Conservation (phyloP, 148 eudicot species). For the Cornus florida region DNA sequence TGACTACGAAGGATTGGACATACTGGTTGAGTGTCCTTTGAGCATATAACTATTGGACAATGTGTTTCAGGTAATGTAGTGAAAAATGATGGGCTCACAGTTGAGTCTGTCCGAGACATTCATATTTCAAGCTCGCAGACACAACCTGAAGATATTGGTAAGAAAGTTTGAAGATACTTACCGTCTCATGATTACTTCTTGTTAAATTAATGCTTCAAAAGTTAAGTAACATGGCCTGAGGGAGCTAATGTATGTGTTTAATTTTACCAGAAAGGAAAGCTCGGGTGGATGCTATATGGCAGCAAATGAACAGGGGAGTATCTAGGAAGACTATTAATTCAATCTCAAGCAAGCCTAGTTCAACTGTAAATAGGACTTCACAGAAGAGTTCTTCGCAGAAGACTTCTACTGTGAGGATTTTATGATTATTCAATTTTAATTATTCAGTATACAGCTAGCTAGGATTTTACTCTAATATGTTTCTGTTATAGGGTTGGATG, state of each 20-base stretch:
- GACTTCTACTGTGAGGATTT: constrained; percentile 41
- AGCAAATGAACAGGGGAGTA: constrained; percentile 90
- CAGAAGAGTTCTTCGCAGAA: constrained; percentile 33
- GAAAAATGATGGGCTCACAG: constrained; percentile 39
- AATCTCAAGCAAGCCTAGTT: constrained; percentile 40
- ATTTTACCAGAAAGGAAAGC: constrained; percentile 72
- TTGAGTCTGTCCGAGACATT: constrained; percentile 36
- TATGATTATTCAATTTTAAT: background rate
- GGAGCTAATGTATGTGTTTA: background rate
- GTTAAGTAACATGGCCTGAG: background rate
- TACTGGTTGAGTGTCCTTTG: too few relatives aligned
- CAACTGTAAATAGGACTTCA: constrained; percentile 32
- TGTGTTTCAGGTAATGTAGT: constrained; percentile 30
- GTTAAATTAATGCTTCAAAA: background rate
- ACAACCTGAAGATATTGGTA: constrained; percentile 52
- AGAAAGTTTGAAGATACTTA: background rate
- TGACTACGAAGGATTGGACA: too few relatives aligned
- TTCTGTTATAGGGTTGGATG: constrained; percentile 70
- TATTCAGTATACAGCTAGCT: background rate
- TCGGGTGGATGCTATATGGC: constrained; percentile 86
- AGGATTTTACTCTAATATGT: background rate
- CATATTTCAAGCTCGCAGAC: constrained; percentile 28
- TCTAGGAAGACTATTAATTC: constrained; percentile 58
- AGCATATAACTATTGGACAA: background rate
- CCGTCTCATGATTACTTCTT: background rate